phyloP scores from a whole-genome alignment of 192 early-diverging fungal species.

The Pilaira anomala region DNA sequence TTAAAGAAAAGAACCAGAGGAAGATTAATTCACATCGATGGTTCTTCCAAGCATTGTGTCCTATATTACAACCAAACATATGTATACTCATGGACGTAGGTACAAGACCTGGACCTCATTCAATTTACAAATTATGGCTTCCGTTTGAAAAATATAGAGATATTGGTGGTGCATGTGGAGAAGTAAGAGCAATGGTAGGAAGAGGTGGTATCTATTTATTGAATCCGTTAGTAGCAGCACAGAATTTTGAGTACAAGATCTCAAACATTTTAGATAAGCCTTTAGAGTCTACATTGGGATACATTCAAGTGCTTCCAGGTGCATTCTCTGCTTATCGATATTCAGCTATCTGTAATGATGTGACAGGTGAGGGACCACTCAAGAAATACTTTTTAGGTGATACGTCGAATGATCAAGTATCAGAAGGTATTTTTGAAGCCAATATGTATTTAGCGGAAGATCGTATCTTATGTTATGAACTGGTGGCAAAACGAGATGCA shows the following conservation, averaged over 20 bases:
- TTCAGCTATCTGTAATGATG: slow-evolving; percentile 58
- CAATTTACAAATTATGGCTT: slow-evolving; percentile 76
- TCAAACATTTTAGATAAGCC: slow-evolving; percentile 78
- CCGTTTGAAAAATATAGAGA: slow-evolving; percentile 67
- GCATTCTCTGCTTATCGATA: slow-evolving; percentile 82
- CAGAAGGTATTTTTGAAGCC: slow-evolving; percentile 55
- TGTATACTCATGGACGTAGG: slow-evolving; percentile 73
- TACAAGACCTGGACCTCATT: slow-evolving; percentile 68
- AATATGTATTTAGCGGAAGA: slow-evolving; percentile 71
- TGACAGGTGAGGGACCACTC: slow-evolving; percentile 52
- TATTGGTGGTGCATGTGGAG: slow-evolving; percentile 81
- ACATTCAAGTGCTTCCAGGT: slow-evolving; percentile 80
- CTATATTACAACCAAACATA: slow-evolving; percentile 52
- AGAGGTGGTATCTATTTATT: slow-evolving; percentile 49
- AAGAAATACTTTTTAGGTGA: slow-evolving; percentile 77
- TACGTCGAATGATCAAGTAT: slow-evolving; percentile 1
- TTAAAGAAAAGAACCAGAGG: slow-evolving; percentile 91
- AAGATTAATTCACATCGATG: slow-evolving; percentile 86
- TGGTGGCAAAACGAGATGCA: slow-evolving; percentile 64
- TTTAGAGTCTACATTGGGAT: slow-evolving; percentile 75
- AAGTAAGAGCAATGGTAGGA: slow-evolving; percentile 61
- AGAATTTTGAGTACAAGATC: slow-evolving; percentile 82
- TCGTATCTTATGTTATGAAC: slow-evolving; percentile 78
- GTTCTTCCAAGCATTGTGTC: slow-evolving; percentile 65
- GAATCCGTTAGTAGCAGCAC: slow-evolving; percentile 73